phyloP scores from a whole-genome alignment of 805 yeast species.

The Ogataea paraovalis region DNA sequence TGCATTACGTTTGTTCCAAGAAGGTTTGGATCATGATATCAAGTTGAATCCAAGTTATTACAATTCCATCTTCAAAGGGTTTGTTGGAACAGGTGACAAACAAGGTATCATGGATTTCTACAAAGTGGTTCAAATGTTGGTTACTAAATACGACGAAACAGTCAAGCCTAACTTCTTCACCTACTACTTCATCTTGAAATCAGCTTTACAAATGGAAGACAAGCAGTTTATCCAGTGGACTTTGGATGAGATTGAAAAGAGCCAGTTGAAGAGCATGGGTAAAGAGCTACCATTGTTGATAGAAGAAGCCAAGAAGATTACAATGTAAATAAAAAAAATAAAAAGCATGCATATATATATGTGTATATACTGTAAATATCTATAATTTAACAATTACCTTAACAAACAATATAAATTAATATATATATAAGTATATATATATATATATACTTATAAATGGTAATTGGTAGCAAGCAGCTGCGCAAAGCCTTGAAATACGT shows the following conservation, averaged over 20 bases:
- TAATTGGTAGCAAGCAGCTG: no score
- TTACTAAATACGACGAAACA: constrained; percentile 10
- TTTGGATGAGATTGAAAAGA: constrained; percentile 35
- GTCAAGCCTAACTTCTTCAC: constrained; percentile 47
- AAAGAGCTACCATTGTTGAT: constrained; percentile 32
- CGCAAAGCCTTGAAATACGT: no score
- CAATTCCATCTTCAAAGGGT: constrained; percentile 48
- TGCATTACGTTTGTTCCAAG: constrained; percentile 40
- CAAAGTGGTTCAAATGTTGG: constrained; percentile 27
- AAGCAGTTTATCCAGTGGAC: constrained; percentile 31
- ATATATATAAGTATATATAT: not conserved
- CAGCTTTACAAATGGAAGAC: constrained; percentile 34
- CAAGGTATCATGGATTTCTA: constrained; percentile 40
- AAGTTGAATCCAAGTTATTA: constrained; percentile 36
- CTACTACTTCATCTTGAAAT: constrained; percentile 42
- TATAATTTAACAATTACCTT: no score
- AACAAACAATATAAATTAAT: not conserved
- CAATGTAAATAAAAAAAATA: not conserved
- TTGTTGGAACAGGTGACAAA: constrained; percentile 33
- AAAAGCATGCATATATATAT: not conserved
- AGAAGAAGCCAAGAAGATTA: not conserved
- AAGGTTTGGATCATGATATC: constrained; percentile 33
- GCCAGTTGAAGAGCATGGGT: constrained; percentile 34
- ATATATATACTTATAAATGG: not conserved
- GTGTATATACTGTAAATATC: no score